Base-by-base conservation (phyloP, 495 filamentous ascomycete species). In the Penicillium antarcticum region DNA sequence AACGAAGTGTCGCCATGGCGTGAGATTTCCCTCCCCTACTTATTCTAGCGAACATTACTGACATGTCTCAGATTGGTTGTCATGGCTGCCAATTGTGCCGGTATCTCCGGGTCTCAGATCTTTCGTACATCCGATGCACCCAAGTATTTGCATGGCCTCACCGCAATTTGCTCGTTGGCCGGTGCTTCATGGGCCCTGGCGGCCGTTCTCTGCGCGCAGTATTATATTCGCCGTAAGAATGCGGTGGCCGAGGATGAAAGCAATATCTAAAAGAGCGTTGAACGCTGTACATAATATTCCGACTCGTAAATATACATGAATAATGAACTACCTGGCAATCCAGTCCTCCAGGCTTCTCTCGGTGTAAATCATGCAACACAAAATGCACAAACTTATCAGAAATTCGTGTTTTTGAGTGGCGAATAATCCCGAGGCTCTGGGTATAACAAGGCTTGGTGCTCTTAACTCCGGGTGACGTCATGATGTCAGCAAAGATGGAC, bases 71-170 rank as follows among this genome's bases (percentile, higher is more conserved):
- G 71, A 11, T 64, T 80, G 41, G 67, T 81, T 36, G 71, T 84
- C 35, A 81, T 81, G 77, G 70, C 75, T 9, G 81, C 80, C 10
- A 80, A 80, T 48, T 64, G 69, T 38, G 64, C 74, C 3, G 78
- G 78, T 2, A 81, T 79, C 21, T 72, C 77, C 8, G 78, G 80
- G 3, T 70, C 71, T 6, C 79, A 83, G 56, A 67, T 82, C 35
- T 82, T 82, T 63, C 74, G 76, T 19, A 71, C 73, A 0, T 53
- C 70, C 14, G 79, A 82, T 31, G 71, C 69, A 12, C 80, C 75
- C 19, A 69, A 76, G 6, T 83, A 84, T 42, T 51, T 61, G 3
- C 67, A 71, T 21, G 78, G 74, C 6, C 39, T 73, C 11, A 73
- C 70, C 1, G 68, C 70, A 2, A 63, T 70, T 9, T 60, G 53